Conservation (phyloP, 2,329 filamentous ascomycete species). For the Dryadomyces quercivorus region DNA sequence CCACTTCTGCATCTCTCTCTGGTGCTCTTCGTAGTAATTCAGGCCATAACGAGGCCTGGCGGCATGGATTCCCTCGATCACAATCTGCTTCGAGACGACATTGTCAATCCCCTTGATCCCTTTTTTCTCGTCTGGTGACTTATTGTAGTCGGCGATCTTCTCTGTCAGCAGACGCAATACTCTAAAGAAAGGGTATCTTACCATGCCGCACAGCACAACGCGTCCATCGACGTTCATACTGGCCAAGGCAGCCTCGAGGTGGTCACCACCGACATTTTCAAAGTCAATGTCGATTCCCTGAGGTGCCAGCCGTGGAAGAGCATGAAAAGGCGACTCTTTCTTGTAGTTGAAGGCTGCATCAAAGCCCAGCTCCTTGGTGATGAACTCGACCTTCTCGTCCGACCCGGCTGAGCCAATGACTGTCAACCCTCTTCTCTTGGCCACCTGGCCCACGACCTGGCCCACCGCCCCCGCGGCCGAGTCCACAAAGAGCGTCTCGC, state of each 20-base stretch:
- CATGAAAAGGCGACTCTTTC: constrained; percentile 58
- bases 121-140: constrained; percentile 37
- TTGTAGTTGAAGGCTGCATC: constrained; percentile 76
- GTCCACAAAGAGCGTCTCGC: constrained; percentile 71
- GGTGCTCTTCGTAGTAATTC: constrained; percentile 57
- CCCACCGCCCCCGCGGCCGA: constrained; percentile 74
- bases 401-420: constrained; percentile 73
- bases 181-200: constrained; percentile 15
- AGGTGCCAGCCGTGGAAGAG: constrained; percentile 58
- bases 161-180: constrained; percentile 3
- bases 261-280: constrained; percentile 41
- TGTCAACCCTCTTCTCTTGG: constrained; percentile 65
- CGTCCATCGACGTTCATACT: constrained; percentile 49
- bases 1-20: constrained; percentile 65
- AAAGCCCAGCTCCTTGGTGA: constrained; percentile 36
- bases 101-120: constrained; percentile 54
- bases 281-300: constrained; percentile 61
- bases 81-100: constrained; percentile 56
- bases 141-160: constrained; percentile 66
- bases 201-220: constrained; percentile 53
- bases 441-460: constrained; percentile 71
- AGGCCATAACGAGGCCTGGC: constrained; percentile 51
- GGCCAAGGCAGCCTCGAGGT: constrained; percentile 32
- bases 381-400: constrained; percentile 66
- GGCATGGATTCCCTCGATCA: constrained; percentile 68